Evolutionary conservation across 2,329 filamentous ascomycete species (phyloP), one percentile per base, ranked within the genome.

Genomic region (Penicillium occitanis): DNA sequence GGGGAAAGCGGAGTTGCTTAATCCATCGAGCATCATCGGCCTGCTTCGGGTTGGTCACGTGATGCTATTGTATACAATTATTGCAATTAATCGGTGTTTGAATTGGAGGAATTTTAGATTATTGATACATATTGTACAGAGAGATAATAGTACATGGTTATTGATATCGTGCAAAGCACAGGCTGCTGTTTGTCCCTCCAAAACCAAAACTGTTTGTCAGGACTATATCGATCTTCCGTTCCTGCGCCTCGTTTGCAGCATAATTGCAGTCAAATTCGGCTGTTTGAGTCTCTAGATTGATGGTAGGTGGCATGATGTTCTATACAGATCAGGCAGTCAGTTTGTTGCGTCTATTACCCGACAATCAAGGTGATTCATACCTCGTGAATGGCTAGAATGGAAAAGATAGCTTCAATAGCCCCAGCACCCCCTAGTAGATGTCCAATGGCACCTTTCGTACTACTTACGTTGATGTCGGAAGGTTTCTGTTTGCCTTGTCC

Each of bases 181-280:
- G 81, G 63, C 88, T 93, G 50, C 94, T 93, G 80, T 99, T 99
- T 1, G 94, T 98, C 17, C 95, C 95, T 11, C 95, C 95, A 80
- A 99, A 99, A 0, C 95, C 95, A 80, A 99, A 99, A 76, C 94
- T 98, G 74, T 99, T 99, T 3, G 92, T 95, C 66, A 99, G 73
- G 5, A 91, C 91, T 25, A 94, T 89, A 66, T 87, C 81, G 11
- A 98, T 87, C 2, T 83, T 75, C 70, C 87, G 88, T 62, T 90
- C 78, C 77, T 97, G 93, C 0, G 92, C 85, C 55, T 82, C 74
- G 3, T 88, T 83, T 0, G 93, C 87, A 3, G 97, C 88, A 76
- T 97, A 94, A 75, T 98, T 97, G 81, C 94, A 96, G 69, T 88
- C 81, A 63, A 91, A 90, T 3, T 88, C 85, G 65, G 82, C 83